Evolutionary conservation across 2,329 filamentous ascomycete genomes (phyloP).

Genomic region (Fusarium temperatum): DNA sequence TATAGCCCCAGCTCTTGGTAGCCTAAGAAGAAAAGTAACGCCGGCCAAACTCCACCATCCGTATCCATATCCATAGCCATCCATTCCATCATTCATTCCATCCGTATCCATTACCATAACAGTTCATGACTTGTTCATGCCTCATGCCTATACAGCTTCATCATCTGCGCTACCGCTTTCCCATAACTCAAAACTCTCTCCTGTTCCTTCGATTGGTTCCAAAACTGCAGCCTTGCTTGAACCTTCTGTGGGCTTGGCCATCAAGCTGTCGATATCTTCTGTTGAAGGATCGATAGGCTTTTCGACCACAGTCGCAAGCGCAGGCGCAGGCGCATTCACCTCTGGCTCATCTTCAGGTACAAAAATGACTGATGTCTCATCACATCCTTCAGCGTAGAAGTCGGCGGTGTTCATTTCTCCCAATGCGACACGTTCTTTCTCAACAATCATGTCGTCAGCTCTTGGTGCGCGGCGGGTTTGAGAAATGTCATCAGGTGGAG

Average conservation of each 20-base stretch:
- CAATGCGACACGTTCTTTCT: slow-evolving; percentile 71
- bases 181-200: slow-evolving; percentile 73
- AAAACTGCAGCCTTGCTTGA: slow-evolving; percentile 58
- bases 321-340: not conserved
- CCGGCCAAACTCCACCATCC: slow-evolving; percentile 19
- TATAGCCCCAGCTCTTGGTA: slow-evolving; percentile 44
- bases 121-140: not conserved
- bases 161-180: slow-evolving; percentile 74
- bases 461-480: slow-evolving; percentile 56
- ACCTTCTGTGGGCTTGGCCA: slow-evolving; percentile 48
- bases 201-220: slow-evolving; percentile 65
- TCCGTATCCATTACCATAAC: slow-evolving; percentile 1
- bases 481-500: slow-evolving; percentile 73
- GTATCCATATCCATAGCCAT: not conserved
- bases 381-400: slow-evolving; percentile 73
- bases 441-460: slow-evolving; percentile 66
- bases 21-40: slow-evolving; percentile 36
- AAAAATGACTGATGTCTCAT: slow-evolving; percentile 68
- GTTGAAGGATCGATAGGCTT: slow-evolving; percentile 33
- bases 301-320: slow-evolving; percentile 8
- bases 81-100: not conserved
- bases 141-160: slow-evolving; percentile 49
- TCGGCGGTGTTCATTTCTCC: slow-evolving; percentile 73
- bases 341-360: slow-evolving; percentile 65
- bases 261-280: slow-evolving; percentile 49